These are phyloP conservation scores for Talaromyces thailandensis DNA, from an alignment of 495 filamentous ascomycete species.

Conservation along the genomic window DNA sequence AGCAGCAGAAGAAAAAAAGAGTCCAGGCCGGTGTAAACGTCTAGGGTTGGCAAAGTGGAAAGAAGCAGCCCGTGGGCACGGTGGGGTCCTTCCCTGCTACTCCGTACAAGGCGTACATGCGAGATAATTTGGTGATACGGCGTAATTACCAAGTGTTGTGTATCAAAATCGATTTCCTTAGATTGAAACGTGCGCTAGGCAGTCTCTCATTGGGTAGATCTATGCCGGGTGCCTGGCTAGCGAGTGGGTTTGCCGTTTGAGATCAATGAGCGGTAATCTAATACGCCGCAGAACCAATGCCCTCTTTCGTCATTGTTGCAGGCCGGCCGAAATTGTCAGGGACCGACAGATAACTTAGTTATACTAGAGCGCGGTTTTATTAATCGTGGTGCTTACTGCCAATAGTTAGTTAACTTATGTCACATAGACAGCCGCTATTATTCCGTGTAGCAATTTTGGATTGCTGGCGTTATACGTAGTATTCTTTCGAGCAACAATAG, in stretches of 20 bases:
- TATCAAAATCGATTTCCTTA: background rate
- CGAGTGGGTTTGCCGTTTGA: background rate
- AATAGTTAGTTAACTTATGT: no score
- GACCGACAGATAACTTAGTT: background rate
- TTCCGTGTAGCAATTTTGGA: background rate
- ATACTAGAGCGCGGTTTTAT: background rate
- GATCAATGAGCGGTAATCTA: constrained; percentile 2
- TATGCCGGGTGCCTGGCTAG: background rate
- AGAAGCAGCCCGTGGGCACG: background rate
- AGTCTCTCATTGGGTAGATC: background rate
- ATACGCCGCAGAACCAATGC: background rate
- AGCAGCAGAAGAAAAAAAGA: background rate
- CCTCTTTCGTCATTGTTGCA: background rate
- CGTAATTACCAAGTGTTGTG: background rate
- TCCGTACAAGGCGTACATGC: no score
- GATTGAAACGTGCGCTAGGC: background rate
- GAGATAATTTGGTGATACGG: background rate
- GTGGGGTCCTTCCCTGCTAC: background rate
- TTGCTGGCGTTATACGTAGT: background rate
- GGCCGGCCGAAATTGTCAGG: background rate
- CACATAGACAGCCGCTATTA: background rate
- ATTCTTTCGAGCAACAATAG: no score
- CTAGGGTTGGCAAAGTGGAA: background rate
- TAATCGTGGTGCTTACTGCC: background rate
- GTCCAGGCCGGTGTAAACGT: background rate